Evolutionary conservation across 805 yeast genomes (phyloP).

Genomic region (Cyberlindnera petersonii): DNA sequence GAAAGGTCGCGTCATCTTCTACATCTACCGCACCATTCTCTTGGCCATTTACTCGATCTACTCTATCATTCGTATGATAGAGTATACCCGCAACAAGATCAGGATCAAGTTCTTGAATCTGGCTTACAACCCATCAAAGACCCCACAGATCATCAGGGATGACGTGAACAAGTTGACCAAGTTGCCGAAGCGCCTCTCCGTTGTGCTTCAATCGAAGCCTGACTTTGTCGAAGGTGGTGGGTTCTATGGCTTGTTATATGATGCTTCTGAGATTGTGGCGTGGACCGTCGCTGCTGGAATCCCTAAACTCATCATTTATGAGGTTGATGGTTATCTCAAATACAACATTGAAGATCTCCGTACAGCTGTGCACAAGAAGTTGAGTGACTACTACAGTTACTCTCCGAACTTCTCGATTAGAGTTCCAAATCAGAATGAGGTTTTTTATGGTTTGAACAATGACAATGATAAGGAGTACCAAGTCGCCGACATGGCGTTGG

Average conservation of each 20-base stretch:
- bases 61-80: slow-evolving; percentile 50
- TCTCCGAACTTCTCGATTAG: slow-evolving; percentile 59
- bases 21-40: slow-evolving; percentile 30
- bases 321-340: slow-evolving; percentile 67
- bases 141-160: slow-evolving; percentile 82
- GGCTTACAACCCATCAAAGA: slow-evolving; percentile 64
- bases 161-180: slow-evolving; percentile 73
- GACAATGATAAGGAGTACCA: slow-evolving; percentile 33
- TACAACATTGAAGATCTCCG: slow-evolving; percentile 52
- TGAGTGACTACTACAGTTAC: slow-evolving; percentile 70
- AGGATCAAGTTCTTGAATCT: slow-evolving; percentile 55
- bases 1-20: slow-evolving; percentile 16
- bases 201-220: slow-evolving; percentile 67
- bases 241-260: slow-evolving; percentile 70
- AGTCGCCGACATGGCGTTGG: slow-evolving; percentile 45
- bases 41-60: slow-evolving; percentile 51
- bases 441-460: slow-evolving; percentile 38
- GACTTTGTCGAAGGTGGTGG: slow-evolving; percentile 91
- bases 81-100: slow-evolving; percentile 47
- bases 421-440: slow-evolving; percentile 62
- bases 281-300: slow-evolving; percentile 94
- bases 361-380: slow-evolving; percentile 51
- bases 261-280: slow-evolving; percentile 70
- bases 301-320: slow-evolving; percentile 68
- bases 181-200: slow-evolving; percentile 73